These are phyloP conservation scores for Neofusicoccum sp. DNA, from an alignment of 2,329 filamentous ascomycete genomes.

Conservation along the genomic window DNA sequence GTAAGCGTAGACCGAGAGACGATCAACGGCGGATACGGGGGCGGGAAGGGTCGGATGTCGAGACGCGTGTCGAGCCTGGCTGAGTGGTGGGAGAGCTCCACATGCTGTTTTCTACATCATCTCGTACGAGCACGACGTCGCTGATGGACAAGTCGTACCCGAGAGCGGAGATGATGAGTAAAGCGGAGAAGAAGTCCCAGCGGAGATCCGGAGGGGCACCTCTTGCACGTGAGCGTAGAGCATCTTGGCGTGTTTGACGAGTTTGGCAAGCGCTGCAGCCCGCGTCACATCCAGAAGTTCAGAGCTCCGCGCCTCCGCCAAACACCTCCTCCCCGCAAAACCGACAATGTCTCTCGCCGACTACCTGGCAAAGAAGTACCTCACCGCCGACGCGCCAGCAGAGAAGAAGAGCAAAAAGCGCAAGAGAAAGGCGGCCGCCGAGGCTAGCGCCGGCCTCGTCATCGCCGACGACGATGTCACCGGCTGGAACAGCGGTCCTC, in stretches of 20 bases:
- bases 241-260: slow-evolving; percentile 8
- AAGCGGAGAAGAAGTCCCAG: background rate
- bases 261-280: background rate
- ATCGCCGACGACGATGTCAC: slow-evolving; percentile 55
- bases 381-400: slow-evolving; percentile 59
- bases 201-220: background rate
- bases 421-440: slow-evolving; percentile 44
- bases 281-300: slow-evolving; percentile 17
- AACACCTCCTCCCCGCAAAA: background rate
- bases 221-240: background rate
- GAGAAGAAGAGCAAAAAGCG: slow-evolving; percentile 54
- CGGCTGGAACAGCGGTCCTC: slow-evolving; percentile 51
- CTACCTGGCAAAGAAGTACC: slow-evolving; percentile 90
- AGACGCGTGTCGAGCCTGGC: too few species aligned
- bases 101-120: too few species aligned
- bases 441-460: slow-evolving; percentile 37
- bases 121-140: too few species aligned
- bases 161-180: too few species aligned
- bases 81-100: too few species aligned
- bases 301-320: slow-evolving; percentile 16
- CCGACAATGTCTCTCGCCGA: slow-evolving; percentile 64
- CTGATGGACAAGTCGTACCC: too few species aligned
- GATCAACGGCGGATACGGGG: too few species aligned
- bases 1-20: too few species aligned
- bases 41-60: too few species aligned